A percentile compares a stretch with the other conserved stretches of the same genome.
These are phyloP conservation scores for Lactifluus hygrophoroides DNA, from an alignment of 768 basidiomycete genomes.

Conservation along the genomic window DNA sequence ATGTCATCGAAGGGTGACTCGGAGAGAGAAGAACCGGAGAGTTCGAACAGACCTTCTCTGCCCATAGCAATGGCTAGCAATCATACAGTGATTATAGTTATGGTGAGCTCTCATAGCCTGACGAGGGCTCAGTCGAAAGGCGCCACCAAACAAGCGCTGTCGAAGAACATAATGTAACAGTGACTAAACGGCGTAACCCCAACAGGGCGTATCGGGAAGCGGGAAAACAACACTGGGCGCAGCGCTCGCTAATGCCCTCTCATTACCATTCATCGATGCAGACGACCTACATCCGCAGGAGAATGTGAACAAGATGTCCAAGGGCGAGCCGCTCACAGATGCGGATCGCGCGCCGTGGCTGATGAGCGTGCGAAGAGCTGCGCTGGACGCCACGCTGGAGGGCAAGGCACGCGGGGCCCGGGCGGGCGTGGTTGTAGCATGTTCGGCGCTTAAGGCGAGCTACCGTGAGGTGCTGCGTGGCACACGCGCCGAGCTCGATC, in stretches of 20 bases:
- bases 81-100: conserved; percentile 2
- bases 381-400: conserved; percentile 56
- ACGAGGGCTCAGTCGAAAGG: no score
- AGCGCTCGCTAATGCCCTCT: conserved; percentile 50
- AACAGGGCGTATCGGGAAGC: conserved; percentile 63
- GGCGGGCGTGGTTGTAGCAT: conserved; percentile 69
- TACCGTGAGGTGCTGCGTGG: conserved; percentile 84
- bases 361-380: conserved; percentile 55
- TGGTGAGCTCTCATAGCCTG: conserved; percentile 1
- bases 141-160: no score
- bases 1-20: not conserved
- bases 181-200: not conserved
- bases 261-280: conserved; percentile 79
- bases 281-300: conserved; percentile 76
- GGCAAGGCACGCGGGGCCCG: not conserved
- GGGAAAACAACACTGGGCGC: conserved; percentile 65
- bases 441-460: conserved; percentile 71
- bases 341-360: conserved; percentile 86
- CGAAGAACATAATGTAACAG: no score
- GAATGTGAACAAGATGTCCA: conserved; percentile 85
- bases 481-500: not conserved
- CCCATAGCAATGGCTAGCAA: not conserved
- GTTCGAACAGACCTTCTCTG: not conserved
- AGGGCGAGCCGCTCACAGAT: conserved; percentile 68
- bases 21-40: not conserved